phyloP scores from a whole-genome alignment of 306 rosid species.

The cucumber (Cucumis sativus) region DNA sequence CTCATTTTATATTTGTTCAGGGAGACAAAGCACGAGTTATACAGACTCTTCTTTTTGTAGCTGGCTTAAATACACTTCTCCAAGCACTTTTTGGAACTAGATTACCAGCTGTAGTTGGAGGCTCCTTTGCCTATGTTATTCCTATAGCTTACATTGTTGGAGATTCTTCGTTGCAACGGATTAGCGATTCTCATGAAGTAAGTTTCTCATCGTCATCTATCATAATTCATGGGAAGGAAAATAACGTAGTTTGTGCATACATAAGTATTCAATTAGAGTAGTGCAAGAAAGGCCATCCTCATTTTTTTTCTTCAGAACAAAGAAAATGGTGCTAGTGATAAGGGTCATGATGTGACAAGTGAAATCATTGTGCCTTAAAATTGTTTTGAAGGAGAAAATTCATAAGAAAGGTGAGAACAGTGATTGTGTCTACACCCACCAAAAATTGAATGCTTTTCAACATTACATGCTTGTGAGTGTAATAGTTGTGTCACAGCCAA shows the following conservation, averaged over 20 bases:
- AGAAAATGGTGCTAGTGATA: neutral
- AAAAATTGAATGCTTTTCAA: neutral
- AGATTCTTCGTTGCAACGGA: constrained; percentile 60
- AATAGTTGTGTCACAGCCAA: constrained; percentile 2
- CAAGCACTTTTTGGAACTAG: constrained; percentile 97
- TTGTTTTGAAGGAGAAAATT: neutral
- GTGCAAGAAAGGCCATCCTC: neutral
- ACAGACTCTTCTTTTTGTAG: constrained; percentile 85
- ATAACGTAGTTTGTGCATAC: neutral
- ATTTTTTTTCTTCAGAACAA: neutral
- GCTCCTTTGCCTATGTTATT: constrained; percentile 73
- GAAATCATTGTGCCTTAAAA: neutral
- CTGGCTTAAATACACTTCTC: constrained; percentile 91
- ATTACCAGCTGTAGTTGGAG: constrained; percentile 92
- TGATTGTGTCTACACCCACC: neutral
- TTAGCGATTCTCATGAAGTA: constrained; percentile 68
- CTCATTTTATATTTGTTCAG: constrained; percentile 20
- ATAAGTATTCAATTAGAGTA: neutral
- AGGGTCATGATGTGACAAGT: neutral
- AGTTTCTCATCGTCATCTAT: constrained; percentile 20
- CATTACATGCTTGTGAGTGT: neutral
- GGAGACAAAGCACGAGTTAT: constrained; percentile 89
- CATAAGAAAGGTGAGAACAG: neutral
- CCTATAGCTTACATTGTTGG: constrained; percentile 69
- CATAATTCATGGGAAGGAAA: neutral